phyloP scores from a whole-genome alignment of 2,329 filamentous ascomycete species.

The Trichoderma breve region DNA sequence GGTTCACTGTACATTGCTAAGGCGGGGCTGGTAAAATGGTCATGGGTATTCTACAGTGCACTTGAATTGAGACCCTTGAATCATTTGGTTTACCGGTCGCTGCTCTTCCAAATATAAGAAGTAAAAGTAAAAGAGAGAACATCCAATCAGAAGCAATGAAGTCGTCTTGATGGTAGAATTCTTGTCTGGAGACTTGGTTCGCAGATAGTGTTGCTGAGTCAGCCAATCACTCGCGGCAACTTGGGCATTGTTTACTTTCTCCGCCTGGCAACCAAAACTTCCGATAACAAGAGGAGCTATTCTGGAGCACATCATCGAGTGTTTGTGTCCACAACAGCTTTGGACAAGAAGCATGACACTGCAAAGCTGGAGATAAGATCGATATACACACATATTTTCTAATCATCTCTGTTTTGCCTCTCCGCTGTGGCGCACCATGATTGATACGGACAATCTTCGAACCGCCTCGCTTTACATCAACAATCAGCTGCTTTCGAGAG shows the following conservation, averaged over 20 bases:
- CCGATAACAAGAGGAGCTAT: conserved; percentile 3
- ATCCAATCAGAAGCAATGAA: not conserved
- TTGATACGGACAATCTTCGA: conserved; percentile 60
- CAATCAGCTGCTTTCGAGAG: conserved; percentile 66
- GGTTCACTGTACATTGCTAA: not conserved
- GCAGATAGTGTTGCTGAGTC: not conserved
- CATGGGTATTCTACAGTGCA: not conserved
- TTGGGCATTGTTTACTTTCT: conserved; percentile 40
- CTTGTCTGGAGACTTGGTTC: not conserved
- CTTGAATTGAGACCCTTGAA: not conserved
- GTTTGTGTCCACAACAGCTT: not conserved
- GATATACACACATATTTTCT: not conserved
- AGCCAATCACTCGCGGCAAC: conserved; percentile 26
- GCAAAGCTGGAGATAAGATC: not conserved
- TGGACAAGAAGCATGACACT: not conserved
- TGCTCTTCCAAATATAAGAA: not conserved
- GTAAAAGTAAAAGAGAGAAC: not conserved
- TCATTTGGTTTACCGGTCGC: not conserved
- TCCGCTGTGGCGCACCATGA: conserved; percentile 39
- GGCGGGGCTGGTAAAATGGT: not conserved
- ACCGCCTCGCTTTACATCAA: conserved; percentile 71
- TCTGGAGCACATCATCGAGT: not conserved
- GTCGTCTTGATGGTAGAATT: not conserved
- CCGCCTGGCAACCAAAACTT: conserved; percentile 37
- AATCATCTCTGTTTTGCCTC: not conserved